Conservation (phyloP, 176 grass and related monocot species). For the Ensete ventricosum region DNA sequence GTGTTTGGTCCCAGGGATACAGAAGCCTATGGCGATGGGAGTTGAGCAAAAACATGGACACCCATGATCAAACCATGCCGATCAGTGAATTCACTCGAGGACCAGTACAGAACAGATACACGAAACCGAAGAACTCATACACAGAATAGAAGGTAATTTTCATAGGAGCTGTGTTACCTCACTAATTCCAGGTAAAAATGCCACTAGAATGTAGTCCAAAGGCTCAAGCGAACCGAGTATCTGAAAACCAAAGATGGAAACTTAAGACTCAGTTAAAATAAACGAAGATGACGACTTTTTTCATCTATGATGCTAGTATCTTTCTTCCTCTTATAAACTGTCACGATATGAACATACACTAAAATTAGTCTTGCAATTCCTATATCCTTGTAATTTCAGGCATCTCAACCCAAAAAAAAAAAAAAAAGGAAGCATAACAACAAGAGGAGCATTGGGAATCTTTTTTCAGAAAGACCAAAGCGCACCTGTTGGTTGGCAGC, state of each 20-base stretch:
- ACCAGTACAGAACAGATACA: not conserved
- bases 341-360: not conserved
- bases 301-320: not conserved
- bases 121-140: not conserved
- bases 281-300: not conserved
- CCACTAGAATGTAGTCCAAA: slow-evolving; percentile 54
- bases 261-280: not conserved
- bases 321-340: not conserved
- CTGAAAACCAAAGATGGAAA: slow-evolving; percentile 29
- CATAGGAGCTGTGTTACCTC: slow-evolving; percentile 30
- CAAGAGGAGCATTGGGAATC: not conserved
- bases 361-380: not conserved
- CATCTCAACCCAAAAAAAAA: not conserved
- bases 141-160: not conserved
- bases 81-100: not conserved
- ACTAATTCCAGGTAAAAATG: slow-evolving; percentile 87
- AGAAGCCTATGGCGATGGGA: too few relatives aligned
- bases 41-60: too few relatives aligned
- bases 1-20: too few relatives aligned
- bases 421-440: not conserved
- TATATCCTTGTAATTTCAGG: not conserved
- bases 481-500: slow-evolving; percentile 70
- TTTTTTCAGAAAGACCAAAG: not conserved
- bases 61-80: too few relatives aligned
- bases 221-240: slow-evolving; percentile 65